These are phyloP conservation scores for Coniferiporia sulphurascens DNA, from an alignment of 1,284 basidiomycete species.

Conservation along the genomic window DNA sequence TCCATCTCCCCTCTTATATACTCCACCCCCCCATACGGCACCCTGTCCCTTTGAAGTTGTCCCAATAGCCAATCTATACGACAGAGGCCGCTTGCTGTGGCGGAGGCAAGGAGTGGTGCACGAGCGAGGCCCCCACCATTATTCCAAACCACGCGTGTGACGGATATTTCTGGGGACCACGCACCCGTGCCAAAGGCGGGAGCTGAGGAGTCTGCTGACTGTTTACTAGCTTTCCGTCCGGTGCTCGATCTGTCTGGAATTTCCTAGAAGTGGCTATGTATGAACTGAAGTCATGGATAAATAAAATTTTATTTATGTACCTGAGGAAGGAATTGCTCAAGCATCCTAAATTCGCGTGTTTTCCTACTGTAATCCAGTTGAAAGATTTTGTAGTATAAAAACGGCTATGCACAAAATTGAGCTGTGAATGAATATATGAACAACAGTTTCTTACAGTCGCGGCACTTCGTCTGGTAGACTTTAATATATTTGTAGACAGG, in stretches of 20 bases:
- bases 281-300: slow-evolving; percentile 13
- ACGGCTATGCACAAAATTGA: slow-evolving; percentile 44
- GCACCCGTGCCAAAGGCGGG: slow-evolving; percentile 45
- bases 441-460: slow-evolving; percentile 47
- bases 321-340: slow-evolving; percentile 77
- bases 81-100: slow-evolving; percentile 79
- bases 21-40: slow-evolving; percentile 55
- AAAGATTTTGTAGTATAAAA: slow-evolving; percentile 75
- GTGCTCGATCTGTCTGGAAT: slow-evolving; percentile 30
- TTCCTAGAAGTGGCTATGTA: slow-evolving; percentile 28
- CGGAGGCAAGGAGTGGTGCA: slow-evolving; percentile 69
- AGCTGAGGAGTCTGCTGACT: slow-evolving; percentile 22
- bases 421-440: neutral
- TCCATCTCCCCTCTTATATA: slow-evolving; percentile 31
- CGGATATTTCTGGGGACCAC: slow-evolving; percentile 72
- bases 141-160: slow-evolving; percentile 81
- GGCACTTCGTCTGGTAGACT: slow-evolving; percentile 63
- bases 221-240: slow-evolving; percentile 27
- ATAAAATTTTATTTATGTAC: slow-evolving; percentile 29
- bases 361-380: slow-evolving; percentile 81
- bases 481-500: slow-evolving; percentile 64
- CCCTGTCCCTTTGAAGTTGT: slow-evolving; percentile 53
- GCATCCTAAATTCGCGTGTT: slow-evolving; percentile 71
- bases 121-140: slow-evolving; percentile 60
- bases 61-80: slow-evolving; percentile 76